These are phyloP conservation scores for Cladophialophora chaetospira DNA, from an alignment of 2,329 filamentous ascomycete species.

Conservation along the genomic window DNA sequence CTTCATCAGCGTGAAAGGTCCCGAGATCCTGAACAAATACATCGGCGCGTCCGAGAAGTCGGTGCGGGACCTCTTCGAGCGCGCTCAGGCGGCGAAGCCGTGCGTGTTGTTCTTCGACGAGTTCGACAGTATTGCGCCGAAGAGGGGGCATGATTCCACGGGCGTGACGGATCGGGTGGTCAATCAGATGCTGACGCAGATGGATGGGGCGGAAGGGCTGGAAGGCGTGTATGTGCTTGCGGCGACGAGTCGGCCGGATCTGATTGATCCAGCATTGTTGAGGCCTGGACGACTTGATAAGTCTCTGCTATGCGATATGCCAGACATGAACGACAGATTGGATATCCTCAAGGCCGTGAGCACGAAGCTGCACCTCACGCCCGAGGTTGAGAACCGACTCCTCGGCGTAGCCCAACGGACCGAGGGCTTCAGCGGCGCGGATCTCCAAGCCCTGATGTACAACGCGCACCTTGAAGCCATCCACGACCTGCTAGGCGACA, in stretches of 20 bases:
- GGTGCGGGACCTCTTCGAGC: conserved; percentile 91
- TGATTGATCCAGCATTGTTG: conserved; percentile 91
- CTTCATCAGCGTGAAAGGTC: conserved; percentile 97
- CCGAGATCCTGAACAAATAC: conserved; percentile 98
- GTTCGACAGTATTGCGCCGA: conserved; percentile 96
- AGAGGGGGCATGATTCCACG: conserved; percentile 93
- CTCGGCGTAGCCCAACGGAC: conserved; percentile 76
- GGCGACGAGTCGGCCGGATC: conserved; percentile 86
- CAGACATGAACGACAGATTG: conserved; percentile 73
- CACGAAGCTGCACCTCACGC: conserved; percentile 72
- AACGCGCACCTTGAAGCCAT: conserved; percentile 97
- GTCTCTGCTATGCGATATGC: conserved; percentile 87
- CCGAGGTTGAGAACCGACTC: conserved; percentile 65
- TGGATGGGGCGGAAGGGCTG: conserved; percentile 96
- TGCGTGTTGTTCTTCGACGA: conserved; percentile 98
- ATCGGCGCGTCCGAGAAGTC: conserved; percentile 97
- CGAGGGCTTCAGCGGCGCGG: conserved; percentile 89
- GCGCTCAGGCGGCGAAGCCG: conserved; percentile 84
- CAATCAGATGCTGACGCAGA: conserved; percentile 96
- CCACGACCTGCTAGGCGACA: conserved; percentile 78
- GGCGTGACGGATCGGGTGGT: conserved; percentile 98
- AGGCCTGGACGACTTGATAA: conserved; percentile 93
- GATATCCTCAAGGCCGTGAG: conserved; percentile 89
- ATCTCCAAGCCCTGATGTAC: conserved; percentile 91
- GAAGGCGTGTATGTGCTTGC: conserved; percentile 95